Conservation (phyloP, 2,329 filamentous ascomycete species). For the Aureobasidium sp. region DNA sequence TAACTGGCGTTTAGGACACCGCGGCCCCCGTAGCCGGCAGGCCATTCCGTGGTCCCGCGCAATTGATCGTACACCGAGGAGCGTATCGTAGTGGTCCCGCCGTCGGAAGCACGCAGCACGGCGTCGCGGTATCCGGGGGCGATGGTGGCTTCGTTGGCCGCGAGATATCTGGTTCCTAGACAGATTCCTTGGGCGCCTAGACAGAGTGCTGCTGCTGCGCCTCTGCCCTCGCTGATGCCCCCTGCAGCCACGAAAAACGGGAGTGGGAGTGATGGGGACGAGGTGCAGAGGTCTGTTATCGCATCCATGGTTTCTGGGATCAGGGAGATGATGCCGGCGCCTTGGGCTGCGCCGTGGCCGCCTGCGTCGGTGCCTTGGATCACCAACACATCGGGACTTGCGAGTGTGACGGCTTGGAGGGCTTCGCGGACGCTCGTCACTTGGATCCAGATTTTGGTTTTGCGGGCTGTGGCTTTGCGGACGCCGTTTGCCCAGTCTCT, state of each 20-base stretch:
- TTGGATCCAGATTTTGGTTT: slow-evolving; percentile 51
- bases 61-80: slow-evolving; percentile 48
- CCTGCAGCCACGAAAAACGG: slow-evolving; percentile 46
- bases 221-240: slow-evolving; percentile 49
- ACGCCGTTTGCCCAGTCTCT: slow-evolving; percentile 27
- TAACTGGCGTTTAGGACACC: slow-evolving; percentile 51
- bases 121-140: slow-evolving; percentile 40
- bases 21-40: slow-evolving; percentile 49
- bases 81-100: slow-evolving; percentile 44
- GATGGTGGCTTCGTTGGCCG: slow-evolving; percentile 40
- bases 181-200: slow-evolving; percentile 48
- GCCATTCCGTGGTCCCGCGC: slow-evolving; percentile 53
- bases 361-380: slow-evolving; percentile 59
- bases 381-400: slow-evolving; percentile 50
- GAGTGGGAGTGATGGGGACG: slow-evolving; percentile 15
- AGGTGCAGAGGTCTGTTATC: slow-evolving; percentile 26
- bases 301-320: slow-evolving; percentile 51
- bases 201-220: slow-evolving; percentile 47
- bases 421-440: slow-evolving; percentile 54
- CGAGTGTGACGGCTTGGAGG: slow-evolving; percentile 40
- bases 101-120: slow-evolving; percentile 42
- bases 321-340: slow-evolving; percentile 50
- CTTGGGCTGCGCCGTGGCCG: slow-evolving; percentile 53
- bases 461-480: slow-evolving; percentile 27
- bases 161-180: slow-evolving; percentile 60